These are phyloP conservation scores for Melanomma pulvis-pyrius DNA, from an alignment of 495 filamentous ascomycete species.

Conservation along the genomic window DNA sequence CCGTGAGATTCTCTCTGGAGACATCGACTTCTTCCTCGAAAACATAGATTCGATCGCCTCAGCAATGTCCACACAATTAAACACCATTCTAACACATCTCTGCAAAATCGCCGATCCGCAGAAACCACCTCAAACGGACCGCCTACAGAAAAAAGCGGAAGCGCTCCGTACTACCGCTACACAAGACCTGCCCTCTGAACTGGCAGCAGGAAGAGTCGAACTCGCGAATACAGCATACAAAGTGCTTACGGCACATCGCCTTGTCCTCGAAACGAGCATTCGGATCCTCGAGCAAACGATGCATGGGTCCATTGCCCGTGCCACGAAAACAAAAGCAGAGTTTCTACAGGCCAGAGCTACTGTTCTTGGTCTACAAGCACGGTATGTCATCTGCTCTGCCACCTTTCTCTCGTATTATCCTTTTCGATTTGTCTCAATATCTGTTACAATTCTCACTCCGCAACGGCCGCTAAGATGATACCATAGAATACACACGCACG, in stretches of 20 bases:
- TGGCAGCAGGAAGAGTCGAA: constrained; percentile 8
- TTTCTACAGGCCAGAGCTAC: constrained; percentile 63
- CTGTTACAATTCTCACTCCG: background rate
- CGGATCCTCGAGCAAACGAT: constrained; percentile 59
- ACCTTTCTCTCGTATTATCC: background rate
- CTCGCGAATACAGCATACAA: constrained; percentile 32
- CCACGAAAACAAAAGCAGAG: constrained; percentile 56
- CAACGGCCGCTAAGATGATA: background rate
- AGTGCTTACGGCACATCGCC: constrained; percentile 34
- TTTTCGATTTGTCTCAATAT: background rate
- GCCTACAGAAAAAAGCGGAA: constrained; percentile 4
- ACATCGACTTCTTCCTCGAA: constrained; percentile 39
- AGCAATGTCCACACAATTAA: constrained; percentile 27
- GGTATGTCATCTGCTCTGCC: constrained; percentile 44
- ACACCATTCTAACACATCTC: constrained; percentile 6
- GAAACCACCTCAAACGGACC: background rate
- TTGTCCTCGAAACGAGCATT: constrained; percentile 39
- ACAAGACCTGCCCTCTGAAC: constrained; percentile 10
- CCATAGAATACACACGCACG: constrained; percentile 22
- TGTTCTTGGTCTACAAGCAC: constrained; percentile 56
- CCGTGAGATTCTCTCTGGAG: constrained; percentile 37
- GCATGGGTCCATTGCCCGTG: constrained; percentile 66
- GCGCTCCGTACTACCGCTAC: constrained; percentile 4
- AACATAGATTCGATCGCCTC: constrained; percentile 14
- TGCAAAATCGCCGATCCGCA: constrained; percentile 32